These are phyloP conservation scores for Cucurbita pepo DNA, from an alignment of 306 rosid species.

Conservation along the genomic window DNA sequence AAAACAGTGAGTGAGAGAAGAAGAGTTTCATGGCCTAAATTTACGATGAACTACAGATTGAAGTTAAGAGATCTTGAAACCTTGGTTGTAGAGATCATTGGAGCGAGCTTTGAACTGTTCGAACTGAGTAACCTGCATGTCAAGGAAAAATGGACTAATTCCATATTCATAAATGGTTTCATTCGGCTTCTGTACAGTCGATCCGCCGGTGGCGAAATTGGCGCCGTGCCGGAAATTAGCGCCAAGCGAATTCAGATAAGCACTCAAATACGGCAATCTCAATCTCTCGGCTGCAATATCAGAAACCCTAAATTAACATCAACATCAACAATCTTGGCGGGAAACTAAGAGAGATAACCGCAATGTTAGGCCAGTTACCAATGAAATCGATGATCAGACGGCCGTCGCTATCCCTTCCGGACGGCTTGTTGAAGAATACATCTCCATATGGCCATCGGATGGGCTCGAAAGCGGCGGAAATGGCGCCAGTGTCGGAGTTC, in stretches of 20 bases:
- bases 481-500: slow-evolving; percentile 88
- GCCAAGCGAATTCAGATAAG: slow-evolving; percentile 81
- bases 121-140: slow-evolving; percentile 57
- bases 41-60: background rate
- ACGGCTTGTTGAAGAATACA: slow-evolving; percentile 50
- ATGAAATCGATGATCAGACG: slow-evolving; percentile 78
- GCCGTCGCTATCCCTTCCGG: slow-evolving; percentile 74
- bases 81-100: slow-evolving; percentile 46
- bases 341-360: background rate
- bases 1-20: too few species aligned
- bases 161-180: slow-evolving; percentile 75
- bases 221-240: slow-evolving; percentile 73
- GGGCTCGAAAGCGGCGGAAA: slow-evolving; percentile 71
- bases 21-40: too few species aligned
- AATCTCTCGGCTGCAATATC: slow-evolving; percentile 50
- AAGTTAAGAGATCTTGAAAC: slow-evolving; percentile 10
- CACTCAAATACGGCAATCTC: slow-evolving; percentile 66
- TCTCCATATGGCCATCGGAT: slow-evolving; percentile 57
- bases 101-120: slow-evolving; percentile 55
- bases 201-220: slow-evolving; percentile 88
- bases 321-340: background rate
- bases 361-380: slow-evolving; percentile 19
- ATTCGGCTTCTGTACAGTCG: slow-evolving; percentile 68
- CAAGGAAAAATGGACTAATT: slow-evolving; percentile 75
- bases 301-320: background rate